These are phyloP conservation scores for Syzygium jambos DNA, from an alignment of 345 rosid species.

Conservation along the genomic window DNA sequence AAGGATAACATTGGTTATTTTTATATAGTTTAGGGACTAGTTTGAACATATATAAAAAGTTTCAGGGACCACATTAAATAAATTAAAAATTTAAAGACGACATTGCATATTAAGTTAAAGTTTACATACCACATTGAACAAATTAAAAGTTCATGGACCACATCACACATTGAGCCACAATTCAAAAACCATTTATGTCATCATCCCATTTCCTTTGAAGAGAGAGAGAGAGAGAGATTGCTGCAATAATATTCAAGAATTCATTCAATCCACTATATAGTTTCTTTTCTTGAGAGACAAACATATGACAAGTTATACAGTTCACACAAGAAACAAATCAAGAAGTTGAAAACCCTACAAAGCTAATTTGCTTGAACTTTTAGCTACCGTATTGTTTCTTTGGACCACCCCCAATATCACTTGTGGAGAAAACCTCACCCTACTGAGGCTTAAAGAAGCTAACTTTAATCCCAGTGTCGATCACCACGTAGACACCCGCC, in stretches of 20 bases:
- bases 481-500: constrained; percentile 30
- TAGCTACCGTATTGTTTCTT: neutral
- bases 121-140: no score
- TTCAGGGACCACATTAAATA: no score
- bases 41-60: no score
- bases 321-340: neutral
- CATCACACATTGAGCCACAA: no score
- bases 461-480: constrained; percentile 34
- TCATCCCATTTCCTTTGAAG: no score
- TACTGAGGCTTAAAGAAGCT: constrained; percentile 53
- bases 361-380: neutral
- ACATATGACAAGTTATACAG: neutral
- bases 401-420: neutral
- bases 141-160: no score
- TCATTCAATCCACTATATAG: neutral
- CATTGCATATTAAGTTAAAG: no score
- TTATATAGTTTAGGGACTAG: no score
- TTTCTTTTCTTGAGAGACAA: neutral
- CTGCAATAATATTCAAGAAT: neutral
- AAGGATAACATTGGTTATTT: no score
- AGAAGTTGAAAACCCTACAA: neutral
- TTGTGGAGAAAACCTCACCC: neutral
- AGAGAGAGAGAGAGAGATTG: neutral
- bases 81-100: no score
- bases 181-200: no score